Evolutionary conservation across 139 green algal genomes (phyloP).

Genomic region (Zygnema cylindricum): DNA sequence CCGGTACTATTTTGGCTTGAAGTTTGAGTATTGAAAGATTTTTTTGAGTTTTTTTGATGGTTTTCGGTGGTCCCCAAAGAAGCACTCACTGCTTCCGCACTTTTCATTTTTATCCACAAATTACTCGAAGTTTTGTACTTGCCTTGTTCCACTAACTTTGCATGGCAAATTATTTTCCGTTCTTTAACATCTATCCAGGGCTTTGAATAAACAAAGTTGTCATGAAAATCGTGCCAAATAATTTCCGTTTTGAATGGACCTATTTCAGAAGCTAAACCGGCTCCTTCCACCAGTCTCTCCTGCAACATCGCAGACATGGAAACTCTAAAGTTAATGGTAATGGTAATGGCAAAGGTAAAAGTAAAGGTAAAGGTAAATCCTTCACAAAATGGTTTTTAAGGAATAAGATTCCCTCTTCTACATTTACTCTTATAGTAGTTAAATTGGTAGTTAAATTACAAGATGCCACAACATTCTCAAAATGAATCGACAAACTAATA

Average conservation of each 20-base stretch:
- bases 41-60: background rate
- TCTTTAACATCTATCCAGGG: background rate
- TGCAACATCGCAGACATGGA: background rate
- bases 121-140: constrained; percentile 9
- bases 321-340: background rate
- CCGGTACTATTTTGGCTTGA: background rate
- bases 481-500: too few relatives aligned
- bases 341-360: background rate
- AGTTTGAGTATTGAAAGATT: too few relatives aligned
- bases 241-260: background rate
- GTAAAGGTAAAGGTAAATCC: background rate
- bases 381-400: too few relatives aligned
- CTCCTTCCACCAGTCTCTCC: background rate
- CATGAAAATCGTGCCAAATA: constrained; percentile 14
- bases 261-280: background rate
- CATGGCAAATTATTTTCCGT: constrained; percentile 12
- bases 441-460: too few relatives aligned
- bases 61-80: background rate
- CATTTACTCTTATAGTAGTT: too few relatives aligned
- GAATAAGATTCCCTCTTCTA: too few relatives aligned
- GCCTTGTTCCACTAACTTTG: background rate
- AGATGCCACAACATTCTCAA: too few relatives aligned
- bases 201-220: constrained; percentile 35
- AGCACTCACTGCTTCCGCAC: constrained; percentile 10
- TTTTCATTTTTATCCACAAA: constrained; percentile 30